phyloP scores from a whole-genome alignment of 1,139 yeast species.

The Saccharomycopsis phalli region DNA sequence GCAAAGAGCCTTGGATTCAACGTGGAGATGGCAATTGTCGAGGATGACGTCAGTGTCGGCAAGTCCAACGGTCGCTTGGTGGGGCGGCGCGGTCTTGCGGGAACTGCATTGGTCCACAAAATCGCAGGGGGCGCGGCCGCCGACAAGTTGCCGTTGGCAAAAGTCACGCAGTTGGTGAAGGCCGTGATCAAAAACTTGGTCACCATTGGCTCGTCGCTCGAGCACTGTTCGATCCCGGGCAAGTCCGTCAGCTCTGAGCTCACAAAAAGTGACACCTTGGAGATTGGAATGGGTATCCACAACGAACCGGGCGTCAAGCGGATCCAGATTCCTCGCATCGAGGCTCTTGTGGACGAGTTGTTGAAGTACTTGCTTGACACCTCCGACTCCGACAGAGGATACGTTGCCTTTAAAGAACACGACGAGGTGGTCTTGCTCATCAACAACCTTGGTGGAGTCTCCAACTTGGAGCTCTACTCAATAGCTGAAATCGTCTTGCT shows the following conservation, averaged over 20 bases:
- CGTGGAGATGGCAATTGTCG: conserved; percentile 66
- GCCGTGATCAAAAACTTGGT: conserved; percentile 57
- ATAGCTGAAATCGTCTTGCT: conserved; percentile 45
- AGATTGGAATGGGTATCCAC: conserved; percentile 92
- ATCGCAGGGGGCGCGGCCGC: conserved; percentile 63
- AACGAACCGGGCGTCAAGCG: conserved; percentile 83
- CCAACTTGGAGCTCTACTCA: conserved; percentile 64
- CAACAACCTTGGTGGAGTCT: conserved; percentile 82
- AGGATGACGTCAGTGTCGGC: conserved; percentile 93
- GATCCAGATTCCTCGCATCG: conserved; percentile 57
- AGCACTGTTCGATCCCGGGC: conserved; percentile 87
- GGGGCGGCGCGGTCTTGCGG: conserved; percentile 90
- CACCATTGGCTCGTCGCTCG: conserved; percentile 84
- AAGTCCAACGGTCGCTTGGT: conserved; percentile 79
- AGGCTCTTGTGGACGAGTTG: conserved; percentile 42
- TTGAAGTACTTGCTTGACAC: conserved; percentile 47
- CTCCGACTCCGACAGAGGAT: conserved; percentile 59
- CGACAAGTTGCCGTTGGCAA: conserved; percentile 36
- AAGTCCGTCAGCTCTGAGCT: conserved; percentile 25
- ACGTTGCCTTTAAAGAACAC: conserved; percentile 48
- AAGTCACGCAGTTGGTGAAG: conserved; percentile 51
- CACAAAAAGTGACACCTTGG: conserved; percentile 33
- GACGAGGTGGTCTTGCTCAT: conserved; percentile 66
- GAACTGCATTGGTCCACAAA: conserved; percentile 81
- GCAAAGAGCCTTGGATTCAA: conserved; percentile 69